These are phyloP conservation scores for Pseudopediastrum boryanum DNA, from an alignment of 139 green algal genomes.

Conservation along the genomic window DNA sequence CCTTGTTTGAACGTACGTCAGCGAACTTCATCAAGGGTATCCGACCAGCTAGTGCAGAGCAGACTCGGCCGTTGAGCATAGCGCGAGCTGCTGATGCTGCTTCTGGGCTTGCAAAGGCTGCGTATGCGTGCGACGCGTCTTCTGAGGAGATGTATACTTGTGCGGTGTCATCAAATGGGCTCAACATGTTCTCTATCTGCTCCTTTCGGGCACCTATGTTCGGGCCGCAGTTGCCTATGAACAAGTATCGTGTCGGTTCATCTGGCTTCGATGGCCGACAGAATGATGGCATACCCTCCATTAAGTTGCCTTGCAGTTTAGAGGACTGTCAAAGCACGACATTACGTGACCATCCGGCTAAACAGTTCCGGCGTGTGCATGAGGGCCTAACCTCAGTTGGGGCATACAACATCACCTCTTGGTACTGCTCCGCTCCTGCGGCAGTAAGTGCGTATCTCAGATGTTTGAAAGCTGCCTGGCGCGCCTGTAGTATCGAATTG, in stretches of 20 bases:
- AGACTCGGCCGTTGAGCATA: slow-evolving; percentile 24
- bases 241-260: slow-evolving; percentile 52
- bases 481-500: too few species aligned
- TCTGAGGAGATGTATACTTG: slow-evolving; percentile 32
- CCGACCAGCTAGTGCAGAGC: slow-evolving; percentile 21
- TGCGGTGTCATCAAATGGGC: background rate
- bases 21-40: slow-evolving; percentile 52
- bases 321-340: too few species aligned
- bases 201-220: slow-evolving; percentile 29
- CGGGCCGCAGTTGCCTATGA: slow-evolving; percentile 63
- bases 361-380: background rate
- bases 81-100: slow-evolving; percentile 38
- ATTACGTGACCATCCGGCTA: slow-evolving; percentile 20
- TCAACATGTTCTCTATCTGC: slow-evolving; percentile 27
- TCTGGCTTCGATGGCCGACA: background rate
- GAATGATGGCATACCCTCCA: too few species aligned
- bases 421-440: background rate
- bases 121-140: slow-evolving; percentile 45
- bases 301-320: too few species aligned
- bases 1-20: slow-evolving; percentile 44
- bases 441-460: background rate
- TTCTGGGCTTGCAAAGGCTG: slow-evolving; percentile 28
- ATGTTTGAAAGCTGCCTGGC: too few species aligned
- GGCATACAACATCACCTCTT: background rate
- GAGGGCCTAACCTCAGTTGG: background rate